These are phyloP conservation scores for Hemileia vastatrix DNA, from an alignment of 1,284 basidiomycete genomes.

Conservation along the genomic window DNA sequence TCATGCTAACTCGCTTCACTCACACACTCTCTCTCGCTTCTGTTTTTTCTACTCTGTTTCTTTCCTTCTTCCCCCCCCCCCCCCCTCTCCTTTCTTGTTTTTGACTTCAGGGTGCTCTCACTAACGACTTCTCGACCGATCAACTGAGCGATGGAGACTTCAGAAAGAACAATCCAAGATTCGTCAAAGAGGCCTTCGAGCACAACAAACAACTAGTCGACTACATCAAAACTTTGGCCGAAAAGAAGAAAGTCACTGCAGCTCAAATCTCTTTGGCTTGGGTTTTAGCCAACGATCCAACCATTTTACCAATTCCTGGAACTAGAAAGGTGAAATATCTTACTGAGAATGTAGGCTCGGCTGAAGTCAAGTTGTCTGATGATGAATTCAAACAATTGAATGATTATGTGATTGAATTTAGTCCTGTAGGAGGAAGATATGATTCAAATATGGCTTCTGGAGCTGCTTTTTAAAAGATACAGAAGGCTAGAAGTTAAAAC, in stretches of 20 bases:
- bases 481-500: too few relatives aligned
- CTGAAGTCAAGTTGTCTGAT: neutral
- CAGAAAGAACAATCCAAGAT: constrained; percentile 30
- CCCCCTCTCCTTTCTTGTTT: too few relatives aligned
- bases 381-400: constrained; percentile 8
- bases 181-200: constrained; percentile 26
- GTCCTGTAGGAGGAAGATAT: constrained; percentile 2
- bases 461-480: neutral
- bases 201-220: constrained; percentile 25
- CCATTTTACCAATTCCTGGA: neutral
- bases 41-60: neutral
- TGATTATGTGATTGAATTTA: neutral
- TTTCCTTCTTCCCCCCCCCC: neutral
- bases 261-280: constrained; percentile 30
- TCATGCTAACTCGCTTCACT: too few relatives aligned
- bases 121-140: constrained; percentile 26
- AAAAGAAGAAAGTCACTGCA: constrained; percentile 29
- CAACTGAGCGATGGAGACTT: constrained; percentile 31
- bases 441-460: constrained; percentile 23
- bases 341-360: constrained; percentile 2
- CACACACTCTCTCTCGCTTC: too few relatives aligned
- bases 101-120: constrained; percentile 27
- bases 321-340: constrained; percentile 13
- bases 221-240: constrained; percentile 18
- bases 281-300: constrained; percentile 20